Evolutionary conservation across 352 stramenopile genomes (phyloP), one percentile per base, ranked within the genome.

Genomic region (Pythium phragmiticola): DNA sequence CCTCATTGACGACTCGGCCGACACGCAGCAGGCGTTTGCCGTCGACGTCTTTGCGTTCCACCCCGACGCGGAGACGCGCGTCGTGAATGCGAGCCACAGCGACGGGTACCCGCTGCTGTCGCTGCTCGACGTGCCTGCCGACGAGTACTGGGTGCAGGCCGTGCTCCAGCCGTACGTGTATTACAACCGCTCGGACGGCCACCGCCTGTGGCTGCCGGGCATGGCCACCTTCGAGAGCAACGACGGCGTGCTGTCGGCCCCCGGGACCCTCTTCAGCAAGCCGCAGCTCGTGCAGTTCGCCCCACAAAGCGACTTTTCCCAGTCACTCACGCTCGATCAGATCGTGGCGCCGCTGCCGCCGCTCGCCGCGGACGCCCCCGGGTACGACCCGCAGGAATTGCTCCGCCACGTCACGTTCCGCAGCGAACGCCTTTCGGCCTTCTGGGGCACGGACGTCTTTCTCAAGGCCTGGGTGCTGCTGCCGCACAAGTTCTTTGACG

Each of bases 401-500:
- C 75, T 91, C 8, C 82, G 87, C 51, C 82, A 91, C 67, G 74
- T 91, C 48, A 68, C 70, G 41, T 88, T 88, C 73, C 79, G 80
- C 33, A 89, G 78, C 33, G 61, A 68, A 19, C 75, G 74, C 58
- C 57, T 91, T 42, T 91, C 82, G 4, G 26, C 72, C 37, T 91
- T 91, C 59, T 91, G 82, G 82, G 82, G 79, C 16, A 85, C 74
- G 1, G 82, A 91, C 48, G 78, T 91, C 13, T 81, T 66, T 45
- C 68, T 91, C 6, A 85, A 91, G 45, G 82, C 82, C 14, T 91
- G 82, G 82, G 68, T 91, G 23, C 50, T 91, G 64, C 72, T 91
- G 45, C 82, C 82, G 14, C 72, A 88, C 64, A 76, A 76, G 26
- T 91, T 91, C 60, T 88, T 78, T n/a, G 78, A 87, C 28, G 49